Evolutionary conservation across 495 filamentous ascomycete species (phyloP).

Genomic region (Lasiosphaeria miniovina): DNA sequence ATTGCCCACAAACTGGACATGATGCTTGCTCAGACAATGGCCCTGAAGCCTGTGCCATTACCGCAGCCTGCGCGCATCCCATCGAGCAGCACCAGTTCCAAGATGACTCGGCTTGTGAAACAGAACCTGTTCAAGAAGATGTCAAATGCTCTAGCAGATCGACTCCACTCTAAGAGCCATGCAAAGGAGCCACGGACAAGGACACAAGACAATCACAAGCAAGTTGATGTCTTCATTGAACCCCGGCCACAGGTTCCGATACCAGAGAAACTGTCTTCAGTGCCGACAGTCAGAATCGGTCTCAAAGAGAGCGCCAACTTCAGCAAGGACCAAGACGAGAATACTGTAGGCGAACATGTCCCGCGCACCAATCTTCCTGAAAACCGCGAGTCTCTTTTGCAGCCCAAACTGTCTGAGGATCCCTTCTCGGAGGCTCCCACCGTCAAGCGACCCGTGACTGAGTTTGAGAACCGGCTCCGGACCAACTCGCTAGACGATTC

Average conservation of each 20-base stretch:
- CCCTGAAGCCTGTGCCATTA: neutral
- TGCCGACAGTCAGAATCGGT: conserved; percentile 19
- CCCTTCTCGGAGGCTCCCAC: conserved; percentile 29
- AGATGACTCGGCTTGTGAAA: conserved; percentile 7
- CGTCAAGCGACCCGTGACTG: conserved; percentile 7
- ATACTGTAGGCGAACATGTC: conserved; percentile 21
- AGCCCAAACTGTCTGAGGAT: conserved; percentile 23
- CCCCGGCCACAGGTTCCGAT: neutral
- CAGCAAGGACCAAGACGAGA: conserved; percentile 22
- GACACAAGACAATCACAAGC: neutral
- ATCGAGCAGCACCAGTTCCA: conserved; percentile 6
- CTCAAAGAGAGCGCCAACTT: conserved; percentile 30
- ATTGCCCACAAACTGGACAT: conserved; percentile 26
- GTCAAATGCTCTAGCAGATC: conserved; percentile 4
- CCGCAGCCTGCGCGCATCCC: neutral
- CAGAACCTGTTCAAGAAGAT: conserved; percentile 8
- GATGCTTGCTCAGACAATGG: conserved; percentile 29
- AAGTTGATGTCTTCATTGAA: neutral
- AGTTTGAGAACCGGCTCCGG: conserved; percentile 19
- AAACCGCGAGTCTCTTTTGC: conserved; percentile 19
- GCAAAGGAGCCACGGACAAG: neutral
- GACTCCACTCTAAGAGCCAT: conserved; percentile 4
- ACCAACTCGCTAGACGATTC: conserved; percentile 8
- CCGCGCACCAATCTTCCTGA: conserved; percentile 25
- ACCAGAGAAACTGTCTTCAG: neutral